Base-by-base conservation (phyloP, 2,329 filamentous ascomycete genomes). In the Cucurbitaria berberidis region DNA sequence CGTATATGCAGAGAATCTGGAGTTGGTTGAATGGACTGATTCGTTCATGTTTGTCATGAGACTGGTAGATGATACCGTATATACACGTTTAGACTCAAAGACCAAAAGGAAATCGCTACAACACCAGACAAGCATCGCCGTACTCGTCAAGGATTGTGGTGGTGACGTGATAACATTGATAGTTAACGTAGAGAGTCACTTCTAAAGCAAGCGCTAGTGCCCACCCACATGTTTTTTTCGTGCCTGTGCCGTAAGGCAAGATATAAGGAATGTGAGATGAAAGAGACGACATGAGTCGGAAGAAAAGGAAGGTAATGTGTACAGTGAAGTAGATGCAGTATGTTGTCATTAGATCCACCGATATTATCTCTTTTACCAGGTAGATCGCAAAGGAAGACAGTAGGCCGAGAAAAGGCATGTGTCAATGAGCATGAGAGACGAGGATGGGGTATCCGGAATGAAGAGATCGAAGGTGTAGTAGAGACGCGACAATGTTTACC, bases 401-500 rank as follows among this genome's bases (percentile, higher is more conserved):
- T 6, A 39, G 36, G 21, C 15, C 13, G 18, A 38, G 51, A 51
- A 51, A 53, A 40, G 42, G 51, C 53, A 49, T 44, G 56, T 51
- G 50, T 53, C 50, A 5, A 45, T 24, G 13, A 11, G 41, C 22
- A 15, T 45, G 44, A 18, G 35, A 46, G 46, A 42, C 57, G 55
- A 52, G 48, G 46, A 59, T 44, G 53, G 56, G 54, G 56, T 63
- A 60, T 60, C 51, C 48, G 36, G 50, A 43, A 45, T 57, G 51
- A 50, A 26, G 41, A 49, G 51, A 53, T 40, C 35, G 42, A 55
- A 40, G 26, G 48, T 48, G 35, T 32, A 18, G 46, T 34, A 38
- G 34, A 35, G 11, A 41, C 7, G 22, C 34, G 34, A 45, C 38
- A 8, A 39, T 42, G 45, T 60, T 57, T 72, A 86, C 84, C 84